Percentiles rank a stretch among this genome's conserved stretches.
phyloP scores from a whole-genome alignment of 257 asterid genomes.

The Nicotiana tomentosiformis region DNA sequence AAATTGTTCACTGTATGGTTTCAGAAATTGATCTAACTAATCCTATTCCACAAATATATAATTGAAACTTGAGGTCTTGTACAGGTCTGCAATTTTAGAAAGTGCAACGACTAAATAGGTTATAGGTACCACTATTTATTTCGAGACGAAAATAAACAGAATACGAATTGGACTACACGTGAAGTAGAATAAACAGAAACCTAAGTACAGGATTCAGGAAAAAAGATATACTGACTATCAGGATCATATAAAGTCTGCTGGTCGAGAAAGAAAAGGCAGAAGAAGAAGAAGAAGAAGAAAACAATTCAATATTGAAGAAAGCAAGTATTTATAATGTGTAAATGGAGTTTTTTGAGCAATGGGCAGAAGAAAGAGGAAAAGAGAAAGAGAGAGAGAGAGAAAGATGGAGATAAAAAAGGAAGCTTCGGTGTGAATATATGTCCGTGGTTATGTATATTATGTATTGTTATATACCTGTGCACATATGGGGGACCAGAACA shows the following conservation, averaged over 20 bases:
- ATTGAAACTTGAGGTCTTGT: not conserved
- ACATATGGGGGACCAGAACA: not conserved
- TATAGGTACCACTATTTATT: not conserved
- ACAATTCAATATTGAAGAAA: not conserved
- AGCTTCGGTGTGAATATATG: conserved; percentile 5
- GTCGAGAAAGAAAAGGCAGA: not conserved
- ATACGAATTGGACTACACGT: not conserved
- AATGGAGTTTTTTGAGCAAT: not conserved
- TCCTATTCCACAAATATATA: not conserved
- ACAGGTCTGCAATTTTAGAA: not conserved
- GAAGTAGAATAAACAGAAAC: not conserved
- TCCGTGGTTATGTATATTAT: not conserved
- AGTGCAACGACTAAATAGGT: not conserved
- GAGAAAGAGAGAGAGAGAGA: not conserved
- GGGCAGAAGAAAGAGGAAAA: not conserved
- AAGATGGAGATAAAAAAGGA: not conserved
- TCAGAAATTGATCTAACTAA: not conserved
- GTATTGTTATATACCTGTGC: not conserved
- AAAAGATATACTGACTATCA: not conserved
- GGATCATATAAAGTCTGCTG: not conserved
- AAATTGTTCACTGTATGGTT: not conserved
- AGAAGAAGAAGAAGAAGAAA: not conserved
- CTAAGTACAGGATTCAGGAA: not conserved
- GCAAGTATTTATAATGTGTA: not conserved
- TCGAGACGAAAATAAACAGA: not conserved